Conservation (phyloP, 345 rosid genomes). For the Erucastrum elatum region DNA sequence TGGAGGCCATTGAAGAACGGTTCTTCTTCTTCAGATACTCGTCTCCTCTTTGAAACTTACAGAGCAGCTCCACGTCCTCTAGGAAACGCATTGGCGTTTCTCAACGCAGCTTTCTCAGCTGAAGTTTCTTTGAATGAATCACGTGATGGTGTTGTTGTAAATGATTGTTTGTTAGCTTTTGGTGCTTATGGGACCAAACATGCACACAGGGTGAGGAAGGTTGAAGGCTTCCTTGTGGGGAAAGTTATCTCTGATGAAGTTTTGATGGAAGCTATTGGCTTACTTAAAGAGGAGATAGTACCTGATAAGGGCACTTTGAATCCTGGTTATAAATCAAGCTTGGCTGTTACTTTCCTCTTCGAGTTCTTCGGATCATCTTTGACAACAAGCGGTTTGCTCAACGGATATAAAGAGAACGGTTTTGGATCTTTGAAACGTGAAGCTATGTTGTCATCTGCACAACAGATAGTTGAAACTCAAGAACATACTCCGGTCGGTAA, state of each 20-base stretch:
- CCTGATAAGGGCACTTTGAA: conserved; percentile 53
- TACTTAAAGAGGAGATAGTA: conserved; percentile 52
- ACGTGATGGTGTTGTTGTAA: conserved; percentile 41
- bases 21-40: conserved; percentile 31
- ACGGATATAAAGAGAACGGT: conserved; percentile 29
- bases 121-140: conserved; percentile 48
- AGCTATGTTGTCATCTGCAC: conserved; percentile 58
- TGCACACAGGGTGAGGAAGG: conserved; percentile 62
- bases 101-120: conserved; percentile 92
- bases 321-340: conserved; percentile 70
- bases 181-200: conserved; percentile 85
- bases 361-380: conserved; percentile 62
- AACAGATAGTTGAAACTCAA: conserved; percentile 57
- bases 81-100: conserved; percentile 79
- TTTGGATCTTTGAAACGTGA: conserved; percentile 24
- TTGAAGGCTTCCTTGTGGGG: conserved; percentile 61
- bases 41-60: conserved; percentile 71
- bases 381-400: conserved; percentile 24
- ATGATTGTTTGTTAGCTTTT: conserved; percentile 63
- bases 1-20: conserved; percentile 26
- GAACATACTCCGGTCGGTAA: conserved; percentile 73
- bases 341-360: conserved; percentile 73
- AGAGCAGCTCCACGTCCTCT: conserved; percentile 82
- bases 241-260: conserved; percentile 50
- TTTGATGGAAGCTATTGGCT: conserved; percentile 57